Conservation (phyloP, 1,284 basidiomycete genomes). For the Apiotrichum brassicae region DNA sequence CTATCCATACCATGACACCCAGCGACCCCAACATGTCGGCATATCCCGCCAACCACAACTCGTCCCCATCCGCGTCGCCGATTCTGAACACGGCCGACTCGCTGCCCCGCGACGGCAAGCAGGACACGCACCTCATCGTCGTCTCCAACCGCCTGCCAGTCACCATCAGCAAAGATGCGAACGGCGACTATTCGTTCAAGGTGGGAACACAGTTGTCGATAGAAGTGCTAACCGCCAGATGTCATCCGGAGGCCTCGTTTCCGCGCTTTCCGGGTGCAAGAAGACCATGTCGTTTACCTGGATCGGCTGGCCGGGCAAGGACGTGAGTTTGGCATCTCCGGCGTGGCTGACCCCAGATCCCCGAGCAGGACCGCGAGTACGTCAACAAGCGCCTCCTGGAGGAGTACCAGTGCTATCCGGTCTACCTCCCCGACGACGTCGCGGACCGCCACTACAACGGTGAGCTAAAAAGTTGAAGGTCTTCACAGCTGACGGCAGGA, state of each 20-base stretch:
- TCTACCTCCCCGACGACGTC: constrained; percentile 94
- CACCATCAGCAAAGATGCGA: constrained; percentile 79
- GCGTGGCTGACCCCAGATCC: constrained; percentile 57
- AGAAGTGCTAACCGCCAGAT: constrained; percentile 50
- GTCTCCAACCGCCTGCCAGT: constrained; percentile 93
- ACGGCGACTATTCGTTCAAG: constrained; percentile 89
- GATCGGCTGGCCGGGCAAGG: constrained; percentile 70
- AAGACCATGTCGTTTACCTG: constrained; percentile 92
- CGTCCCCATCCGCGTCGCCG: constrained; percentile 12
- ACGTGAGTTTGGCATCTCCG: constrained; percentile 36
- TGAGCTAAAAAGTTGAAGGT: not conserved
- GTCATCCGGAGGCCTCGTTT: constrained; percentile 91
- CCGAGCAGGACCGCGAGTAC: constrained; percentile 71
- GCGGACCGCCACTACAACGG: constrained; percentile 98
- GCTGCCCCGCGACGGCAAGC: constrained; percentile 12
- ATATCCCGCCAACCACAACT: constrained; percentile 17
- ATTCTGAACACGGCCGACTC: not conserved
- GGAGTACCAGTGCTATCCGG: constrained; percentile 94
- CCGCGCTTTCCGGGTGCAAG: constrained; percentile 89
- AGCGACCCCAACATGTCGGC: constrained; percentile 3
- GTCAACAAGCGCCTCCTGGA: constrained; percentile 85
- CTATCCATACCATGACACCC: not conserved
- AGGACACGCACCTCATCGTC: constrained; percentile 61
- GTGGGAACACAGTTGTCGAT: constrained; percentile 12
- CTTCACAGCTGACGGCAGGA: constrained; percentile 19